Evolutionary conservation across 768 basidiomycete species (phyloP).

Genomic region (Serendipita vermifera): DNA sequence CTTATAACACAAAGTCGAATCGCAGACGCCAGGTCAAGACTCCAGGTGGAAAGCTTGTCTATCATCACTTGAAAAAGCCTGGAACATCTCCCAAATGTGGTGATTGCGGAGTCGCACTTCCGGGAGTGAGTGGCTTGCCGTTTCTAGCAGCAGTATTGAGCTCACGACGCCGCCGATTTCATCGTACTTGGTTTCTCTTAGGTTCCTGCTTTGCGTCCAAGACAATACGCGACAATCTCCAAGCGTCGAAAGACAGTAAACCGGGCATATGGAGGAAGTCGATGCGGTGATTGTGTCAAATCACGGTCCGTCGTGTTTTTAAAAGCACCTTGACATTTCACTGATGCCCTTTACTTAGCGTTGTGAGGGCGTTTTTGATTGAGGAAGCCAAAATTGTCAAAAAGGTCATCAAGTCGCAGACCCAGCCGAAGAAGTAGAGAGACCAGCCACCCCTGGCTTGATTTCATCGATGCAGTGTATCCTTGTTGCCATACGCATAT

Average conservation of each 20-base stretch:
- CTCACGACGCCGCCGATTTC: not conserved
- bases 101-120: slow-evolving; percentile 89
- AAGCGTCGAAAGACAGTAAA: slow-evolving; percentile 96
- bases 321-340: slow-evolving; percentile 3
- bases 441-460: not conserved
- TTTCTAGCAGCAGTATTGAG: not conserved
- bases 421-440: slow-evolving; percentile 26
- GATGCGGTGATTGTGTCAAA: slow-evolving; percentile 92
- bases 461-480: not conserved
- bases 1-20: slow-evolving; percentile 97
- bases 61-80: slow-evolving; percentile 95
- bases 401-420: slow-evolving; percentile 93
- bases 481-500: not conserved
- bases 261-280: slow-evolving; percentile 93
- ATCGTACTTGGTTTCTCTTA: slow-evolving; percentile 22
- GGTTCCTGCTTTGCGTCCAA: slow-evolving; percentile 92
- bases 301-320: slow-evolving; percentile 50
- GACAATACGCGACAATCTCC: slow-evolving; percentile 88
- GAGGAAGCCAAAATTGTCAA: slow-evolving; percentile 99
- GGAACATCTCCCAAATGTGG: slow-evolving; percentile 90
- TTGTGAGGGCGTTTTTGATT: slow-evolving; percentile 95
- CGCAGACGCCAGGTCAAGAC: slow-evolving; percentile 93
- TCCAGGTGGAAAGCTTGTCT: slow-evolving; percentile 94
- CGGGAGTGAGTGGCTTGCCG: slow-evolving; percentile 48
- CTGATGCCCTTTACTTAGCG: slow-evolving; percentile 35